Base-by-base conservation (phyloP, 208 protist genomes). In the Trypanosoma melophagium region DNA sequence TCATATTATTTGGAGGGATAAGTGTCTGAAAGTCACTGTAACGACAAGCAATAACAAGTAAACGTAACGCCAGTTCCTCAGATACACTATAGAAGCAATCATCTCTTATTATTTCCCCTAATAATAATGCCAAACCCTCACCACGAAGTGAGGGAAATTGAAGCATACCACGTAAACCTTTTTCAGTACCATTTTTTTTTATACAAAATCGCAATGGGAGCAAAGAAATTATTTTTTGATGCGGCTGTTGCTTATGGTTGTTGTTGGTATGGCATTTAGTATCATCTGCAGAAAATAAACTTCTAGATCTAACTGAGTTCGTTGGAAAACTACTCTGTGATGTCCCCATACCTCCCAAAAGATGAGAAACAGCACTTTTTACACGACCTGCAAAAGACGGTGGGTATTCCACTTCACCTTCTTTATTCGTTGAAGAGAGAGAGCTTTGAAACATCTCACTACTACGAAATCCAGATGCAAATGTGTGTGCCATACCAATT, bases 401-500 rank as follows among this genome's bases (percentile, higher is more conserved):
- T 35, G 28, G 28, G 28, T 35, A 5, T 47, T 47, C 16, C 42
- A 47, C 10, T 47, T 1, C 42, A 19, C 22, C 7, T 28, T 54
- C 42, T 22, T 52, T 17, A 14, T 12, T 55, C 22, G 8, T 44
- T 41, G 25, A 35, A 7, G 28, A 7, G 19, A 35, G 38, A 12
- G 57, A 62, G 38, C 31, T 50, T 10, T 64, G 55, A 65, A 69
- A 76, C 31, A 63, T 58, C 1, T 22, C 61, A 61, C 82, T 90
- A 5, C 68, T 65, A 1, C 64, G 57, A 62, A 82, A 93, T 24
- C 74, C 55, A 2, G 72, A 51, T 28, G 74, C 56, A 71, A 81
- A 90, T 56, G 85, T 77, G 17, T 87, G 60, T 1, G 67, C 69
- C 51, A 64, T 77, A 52, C 71, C 68, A 38, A 90, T 22, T 17